Evolutionary conservation across 2,329 filamentous ascomycete species (phyloP).

Genomic region (Teratosphaeriaceae sp.): DNA sequence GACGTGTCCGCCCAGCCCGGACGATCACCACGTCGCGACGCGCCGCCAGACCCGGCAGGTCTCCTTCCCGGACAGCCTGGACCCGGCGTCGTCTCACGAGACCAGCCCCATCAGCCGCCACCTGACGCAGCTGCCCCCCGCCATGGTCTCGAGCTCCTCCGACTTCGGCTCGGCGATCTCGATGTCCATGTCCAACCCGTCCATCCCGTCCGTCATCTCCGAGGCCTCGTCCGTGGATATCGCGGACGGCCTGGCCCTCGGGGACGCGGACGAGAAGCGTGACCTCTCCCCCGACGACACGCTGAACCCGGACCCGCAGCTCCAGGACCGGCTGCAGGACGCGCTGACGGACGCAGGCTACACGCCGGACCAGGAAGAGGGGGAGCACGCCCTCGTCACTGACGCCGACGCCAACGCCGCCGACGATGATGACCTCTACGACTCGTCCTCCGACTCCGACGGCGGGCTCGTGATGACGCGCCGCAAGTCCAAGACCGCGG

Average conservation of each 20-base stretch:
- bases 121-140: slow-evolving; percentile 18
- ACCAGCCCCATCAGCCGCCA: slow-evolving; percentile 33
- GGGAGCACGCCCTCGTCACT: slow-evolving; percentile 23
- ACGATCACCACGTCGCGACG: slow-evolving; percentile 29
- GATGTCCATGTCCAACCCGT: slow-evolving; percentile 45
- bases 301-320: slow-evolving; percentile 25
- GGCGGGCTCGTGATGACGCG: slow-evolving; percentile 33
- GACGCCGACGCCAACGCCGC: slow-evolving; percentile 32
- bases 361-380: slow-evolving; percentile 29
- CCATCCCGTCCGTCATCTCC: slow-evolving; percentile 45
- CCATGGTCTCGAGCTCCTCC: slow-evolving; percentile 40
- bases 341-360: slow-evolving; percentile 28
- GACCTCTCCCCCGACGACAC: slow-evolving; percentile 30
- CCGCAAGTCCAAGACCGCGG: slow-evolving; percentile 19
- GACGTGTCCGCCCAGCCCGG: slow-evolving; percentile 42
- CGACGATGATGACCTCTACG: slow-evolving; percentile 35
- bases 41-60: slow-evolving; percentile 16
- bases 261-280: slow-evolving; percentile 31
- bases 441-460: slow-evolving; percentile 33
- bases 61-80: slow-evolving; percentile 17
- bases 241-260: slow-evolving; percentile 13
- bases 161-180: slow-evolving; percentile 43
- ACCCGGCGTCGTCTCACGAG: slow-evolving; percentile 28
- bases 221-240: slow-evolving; percentile 39
- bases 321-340: slow-evolving; percentile 7